Conservation (phyloP, 2,329 filamentous ascomycete species). For the Epichloe brachyelytri region DNA sequence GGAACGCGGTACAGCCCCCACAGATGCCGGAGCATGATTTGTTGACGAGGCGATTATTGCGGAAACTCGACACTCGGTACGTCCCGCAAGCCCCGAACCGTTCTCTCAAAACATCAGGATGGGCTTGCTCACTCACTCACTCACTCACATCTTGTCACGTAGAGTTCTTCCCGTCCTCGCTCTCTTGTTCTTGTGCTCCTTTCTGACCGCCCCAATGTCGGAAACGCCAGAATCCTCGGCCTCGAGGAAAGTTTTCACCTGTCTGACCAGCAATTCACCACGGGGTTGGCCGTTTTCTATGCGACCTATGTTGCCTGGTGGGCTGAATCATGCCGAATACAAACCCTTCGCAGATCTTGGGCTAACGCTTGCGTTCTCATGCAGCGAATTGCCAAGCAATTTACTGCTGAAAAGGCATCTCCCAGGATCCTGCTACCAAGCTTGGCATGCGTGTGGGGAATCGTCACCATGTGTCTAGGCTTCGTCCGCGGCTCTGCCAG, state of each 20-base stretch:
- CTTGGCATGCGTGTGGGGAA: constrained; percentile 51
- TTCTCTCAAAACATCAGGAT: background rate
- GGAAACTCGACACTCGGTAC: constrained; percentile 17
- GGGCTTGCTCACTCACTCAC: background rate
- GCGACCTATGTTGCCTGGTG: constrained; percentile 48
- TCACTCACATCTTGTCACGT: background rate
- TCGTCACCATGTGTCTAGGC: constrained; percentile 57
- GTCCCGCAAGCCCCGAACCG: background rate
- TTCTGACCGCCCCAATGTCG: constrained; percentile 57
- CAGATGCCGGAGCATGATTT: constrained; percentile 5
- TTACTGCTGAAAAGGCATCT: constrained; percentile 49
- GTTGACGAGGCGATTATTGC: constrained; percentile 14
- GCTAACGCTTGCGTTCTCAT: too few species aligned
- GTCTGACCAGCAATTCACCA: constrained; percentile 48
- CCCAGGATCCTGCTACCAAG: constrained; percentile 51
- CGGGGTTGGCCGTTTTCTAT: constrained; percentile 52
- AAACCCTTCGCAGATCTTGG: too few species aligned
- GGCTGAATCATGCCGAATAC: constrained; percentile 3
- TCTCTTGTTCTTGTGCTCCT: constrained; percentile 51
- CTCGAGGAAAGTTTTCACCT: constrained; percentile 46
- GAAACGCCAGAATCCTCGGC: constrained; percentile 54
- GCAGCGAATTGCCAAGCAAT: constrained; percentile 49
- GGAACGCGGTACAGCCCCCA: constrained; percentile 7
- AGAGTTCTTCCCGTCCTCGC: constrained; percentile 52
- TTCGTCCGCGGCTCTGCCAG: constrained; percentile 51